Evolutionary conservation across 306 rosid species (phyloP).

Genomic region (Rosa persica): DNA sequence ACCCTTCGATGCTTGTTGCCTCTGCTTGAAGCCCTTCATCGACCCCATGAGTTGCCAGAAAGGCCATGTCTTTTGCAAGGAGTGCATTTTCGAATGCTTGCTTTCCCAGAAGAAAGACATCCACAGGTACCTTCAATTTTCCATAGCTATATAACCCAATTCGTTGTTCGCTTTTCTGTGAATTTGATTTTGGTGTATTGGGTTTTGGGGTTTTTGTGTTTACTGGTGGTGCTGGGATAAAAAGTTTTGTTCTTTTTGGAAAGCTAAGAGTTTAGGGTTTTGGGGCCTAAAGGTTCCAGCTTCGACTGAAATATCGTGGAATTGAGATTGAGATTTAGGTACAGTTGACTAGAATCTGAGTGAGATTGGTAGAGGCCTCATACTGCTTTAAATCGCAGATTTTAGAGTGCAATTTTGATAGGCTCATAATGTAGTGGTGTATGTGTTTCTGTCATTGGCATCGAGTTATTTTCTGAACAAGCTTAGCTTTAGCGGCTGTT

Average conservation of each 20-base stretch:
- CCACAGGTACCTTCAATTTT: slow-evolving; percentile 52
- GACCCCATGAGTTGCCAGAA: slow-evolving; percentile 84
- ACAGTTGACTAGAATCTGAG: background rate
- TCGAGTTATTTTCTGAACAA: background rate
- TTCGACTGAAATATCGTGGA: background rate
- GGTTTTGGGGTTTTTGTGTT: background rate
- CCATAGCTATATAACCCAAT: background rate
- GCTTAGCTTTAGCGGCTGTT: background rate
- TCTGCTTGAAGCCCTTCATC: slow-evolving; percentile 88
- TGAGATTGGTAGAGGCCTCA: background rate
- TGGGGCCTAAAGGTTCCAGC: background rate
- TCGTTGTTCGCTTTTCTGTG: background rate
- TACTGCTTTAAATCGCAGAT: background rate
- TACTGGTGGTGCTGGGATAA: background rate
- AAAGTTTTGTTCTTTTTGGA: background rate
- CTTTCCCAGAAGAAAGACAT: slow-evolving; percentile 92
- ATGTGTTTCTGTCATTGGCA: background rate
- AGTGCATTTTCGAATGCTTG: slow-evolving; percentile 84
- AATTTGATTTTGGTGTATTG: background rate
- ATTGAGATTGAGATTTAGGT: background rate
- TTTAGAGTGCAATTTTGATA: background rate
- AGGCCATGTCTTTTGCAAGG: slow-evolving; percentile 91
- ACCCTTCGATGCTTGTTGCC: slow-evolving; percentile 92
- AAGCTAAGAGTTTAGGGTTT: background rate
- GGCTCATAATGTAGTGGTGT: background rate